phyloP scores from a whole-genome alignment of 2,329 filamentous ascomycete genomes.

The Curvularia spicifera region DNA sequence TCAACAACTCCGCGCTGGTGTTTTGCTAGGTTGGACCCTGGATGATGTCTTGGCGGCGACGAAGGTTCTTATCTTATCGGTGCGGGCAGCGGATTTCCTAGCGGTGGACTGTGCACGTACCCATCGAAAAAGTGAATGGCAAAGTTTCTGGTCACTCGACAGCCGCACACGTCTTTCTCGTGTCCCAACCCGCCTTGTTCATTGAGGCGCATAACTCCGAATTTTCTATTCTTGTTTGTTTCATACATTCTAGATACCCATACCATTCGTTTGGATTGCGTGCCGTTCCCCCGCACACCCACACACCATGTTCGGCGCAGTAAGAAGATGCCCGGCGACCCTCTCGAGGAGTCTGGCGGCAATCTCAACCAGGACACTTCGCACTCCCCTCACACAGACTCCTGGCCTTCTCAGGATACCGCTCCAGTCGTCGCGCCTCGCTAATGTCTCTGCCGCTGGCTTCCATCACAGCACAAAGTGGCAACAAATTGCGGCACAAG shows the following conservation, averaged over 20 bases:
- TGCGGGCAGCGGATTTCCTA: constrained; percentile 19
- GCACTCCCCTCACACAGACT: constrained; percentile 28
- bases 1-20: neutral
- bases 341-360: constrained; percentile 42
- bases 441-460: constrained; percentile 32
- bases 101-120: constrained; percentile 25
- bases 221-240: constrained; percentile 17
- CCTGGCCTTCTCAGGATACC: constrained; percentile 29
- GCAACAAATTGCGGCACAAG: constrained; percentile 42
- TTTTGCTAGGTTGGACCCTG: constrained; percentile 1
- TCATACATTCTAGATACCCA: constrained; percentile 18
- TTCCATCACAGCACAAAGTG: constrained; percentile 52
- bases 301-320: constrained; percentile 52
- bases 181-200: constrained; percentile 23
- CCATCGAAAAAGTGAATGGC: constrained; percentile 36
- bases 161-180: constrained; percentile 20
- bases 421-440: constrained; percentile 26
- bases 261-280: constrained; percentile 19
- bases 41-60: neutral
- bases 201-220: constrained; percentile 11
- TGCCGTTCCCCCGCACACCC: constrained; percentile 8
- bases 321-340: constrained; percentile 51
- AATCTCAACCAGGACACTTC: constrained; percentile 36
- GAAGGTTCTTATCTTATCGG: constrained; percentile 27
- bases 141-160: constrained; percentile 21